Evolutionary conservation across 2,329 filamentous ascomycete species (phyloP), one percentile per base, ranked within the genome.

Genomic region (Gliomastix tumulicola): DNA sequence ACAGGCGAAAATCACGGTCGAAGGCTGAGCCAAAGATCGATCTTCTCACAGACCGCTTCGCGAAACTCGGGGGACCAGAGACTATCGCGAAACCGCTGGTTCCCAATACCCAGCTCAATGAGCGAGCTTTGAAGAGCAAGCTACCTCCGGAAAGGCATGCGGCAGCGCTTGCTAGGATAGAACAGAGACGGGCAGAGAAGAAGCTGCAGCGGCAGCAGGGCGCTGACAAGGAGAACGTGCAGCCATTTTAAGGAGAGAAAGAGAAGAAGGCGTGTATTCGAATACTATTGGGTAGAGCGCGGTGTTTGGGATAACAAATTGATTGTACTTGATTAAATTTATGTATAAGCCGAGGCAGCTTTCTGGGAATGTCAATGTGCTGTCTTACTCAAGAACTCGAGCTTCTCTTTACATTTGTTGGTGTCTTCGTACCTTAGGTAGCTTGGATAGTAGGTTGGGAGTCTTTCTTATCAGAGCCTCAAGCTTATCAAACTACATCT

Each of bases 151-250:
- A 73, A 35, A 62, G 75, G 22, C 62, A 64, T 32, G 68, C 71
- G 7, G 74, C 73, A 2, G 74, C 72, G 10, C 60, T 74, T 35
- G 74, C 72, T 30, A 59, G 73, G 7, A 65, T 79, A 12, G 68
- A 76, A 51, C 63, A 67, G 51, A 66, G 71, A 48, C 68, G 66
- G 49, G 63, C 65, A n/a, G 66, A 75, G 51, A 70, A 71, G 50
- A 62, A 59, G 49, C 57, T 55, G 39, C 49, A 53, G 20, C 52
- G 55, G 34, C 52, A 51, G 33, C 51, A 50, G 22, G 54, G 49
- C 10, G 44, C 50, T 21, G 65, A 69, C 42, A 74, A 76, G 60
- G 74, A 76, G 57, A 76, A 77, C 48, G 43, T 71, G 42, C 56
- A 55, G 40, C 62, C 63, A n/a, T n/a, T n/a, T n/a, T n/a, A n/a